Conservation (phyloP, 2,329 filamentous ascomycete species). For the Epichloe gansuensis region DNA sequence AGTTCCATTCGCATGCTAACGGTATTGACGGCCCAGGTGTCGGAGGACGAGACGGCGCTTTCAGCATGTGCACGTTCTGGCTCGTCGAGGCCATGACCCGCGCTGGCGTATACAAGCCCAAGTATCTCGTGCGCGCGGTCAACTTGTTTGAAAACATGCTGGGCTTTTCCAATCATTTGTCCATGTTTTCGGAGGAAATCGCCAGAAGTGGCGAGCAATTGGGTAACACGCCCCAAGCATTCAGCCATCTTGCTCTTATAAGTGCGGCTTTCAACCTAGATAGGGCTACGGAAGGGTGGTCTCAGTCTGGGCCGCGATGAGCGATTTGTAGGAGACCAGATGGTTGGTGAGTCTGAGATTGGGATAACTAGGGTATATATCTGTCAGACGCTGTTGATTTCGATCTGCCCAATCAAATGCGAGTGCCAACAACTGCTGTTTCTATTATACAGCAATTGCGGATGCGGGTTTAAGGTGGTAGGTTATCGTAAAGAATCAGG, state of each 20-base stretch:
- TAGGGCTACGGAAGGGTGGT: conserved; percentile 25
- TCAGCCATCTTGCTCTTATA: conserved; percentile 62
- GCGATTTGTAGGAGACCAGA: not conserved
- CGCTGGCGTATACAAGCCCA: conserved; percentile 50
- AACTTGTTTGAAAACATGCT: conserved; percentile 69
- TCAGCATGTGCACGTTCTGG: conserved; percentile 77
- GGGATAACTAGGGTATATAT: too few species aligned
- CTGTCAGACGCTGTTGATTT: too few species aligned
- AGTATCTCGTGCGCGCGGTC: conserved; percentile 48
- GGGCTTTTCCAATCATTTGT: conserved; percentile 61
- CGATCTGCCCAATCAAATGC: too few species aligned
- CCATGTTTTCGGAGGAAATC: conserved; percentile 72
- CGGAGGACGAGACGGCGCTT: conserved; percentile 61
- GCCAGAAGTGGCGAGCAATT: conserved; percentile 62
- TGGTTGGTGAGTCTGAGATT: too few species aligned
- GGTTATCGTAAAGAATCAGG: too few species aligned
- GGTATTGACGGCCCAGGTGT: conserved; percentile 38
- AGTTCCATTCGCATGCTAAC: not conserved
- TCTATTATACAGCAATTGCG: too few species aligned
- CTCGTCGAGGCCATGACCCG: conserved; percentile 66
- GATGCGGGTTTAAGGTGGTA: too few species aligned
- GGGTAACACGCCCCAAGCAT: conserved; percentile 69
- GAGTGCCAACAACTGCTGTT: too few species aligned
- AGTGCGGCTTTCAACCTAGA: conserved; percentile 68
- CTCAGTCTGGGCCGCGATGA: conserved; percentile 10